Evolutionary conservation across 805 yeast genomes (phyloP), one percentile per base, ranked within the genome.

Genomic region (Lipomyces yamadae): DNA sequence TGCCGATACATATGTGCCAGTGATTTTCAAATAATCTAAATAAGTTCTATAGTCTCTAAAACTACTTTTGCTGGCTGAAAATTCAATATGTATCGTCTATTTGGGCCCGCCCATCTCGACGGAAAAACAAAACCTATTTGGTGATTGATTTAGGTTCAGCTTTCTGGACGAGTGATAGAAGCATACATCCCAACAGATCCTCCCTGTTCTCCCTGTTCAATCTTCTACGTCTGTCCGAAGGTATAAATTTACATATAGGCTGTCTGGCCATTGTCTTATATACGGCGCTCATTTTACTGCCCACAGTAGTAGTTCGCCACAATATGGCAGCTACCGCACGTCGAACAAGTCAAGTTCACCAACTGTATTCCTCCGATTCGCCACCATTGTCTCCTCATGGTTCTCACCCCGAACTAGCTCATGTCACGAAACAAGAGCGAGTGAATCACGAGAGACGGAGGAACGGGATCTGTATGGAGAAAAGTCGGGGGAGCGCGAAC

Each of bases 301-400:
- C 6, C 24, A n/a, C 4, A 24, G 24, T 5, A 42, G 0, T 4
- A n/a, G 4, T 42, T 42, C 3, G n/a, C 48, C 24, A 42, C 48
- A 15, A n/a, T 42, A 42, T 42, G 48, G 48, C 48, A 42, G 48
- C 48, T n/a, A 42, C 48, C 2, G 48, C 48, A 7, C 56, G 24
- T 15, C 56, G 18, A 13, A n/a, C 56, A 15, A 54, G 56, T 54
- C 56, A 54, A 54, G 18, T 54, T n/a, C n/a, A 53, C 35, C 56
- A 53, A 53, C 56, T 53, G 7, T 13, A n/a, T 15, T 54, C 48
- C 48, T 11, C 56, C 7, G 56, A 54, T 32, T 54, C 56, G 56
- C 56, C 56, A 54, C 56, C 56, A 32, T 15, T 42, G 15, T 34
- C 56, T n/a, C n/a, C 37, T n/a, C 34, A 4, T 7, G n/a, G n/a